These are phyloP conservation scores for Salinomyces thailandicus DNA, from an alignment of 2,329 filamentous ascomycete genomes.

Conservation along the genomic window DNA sequence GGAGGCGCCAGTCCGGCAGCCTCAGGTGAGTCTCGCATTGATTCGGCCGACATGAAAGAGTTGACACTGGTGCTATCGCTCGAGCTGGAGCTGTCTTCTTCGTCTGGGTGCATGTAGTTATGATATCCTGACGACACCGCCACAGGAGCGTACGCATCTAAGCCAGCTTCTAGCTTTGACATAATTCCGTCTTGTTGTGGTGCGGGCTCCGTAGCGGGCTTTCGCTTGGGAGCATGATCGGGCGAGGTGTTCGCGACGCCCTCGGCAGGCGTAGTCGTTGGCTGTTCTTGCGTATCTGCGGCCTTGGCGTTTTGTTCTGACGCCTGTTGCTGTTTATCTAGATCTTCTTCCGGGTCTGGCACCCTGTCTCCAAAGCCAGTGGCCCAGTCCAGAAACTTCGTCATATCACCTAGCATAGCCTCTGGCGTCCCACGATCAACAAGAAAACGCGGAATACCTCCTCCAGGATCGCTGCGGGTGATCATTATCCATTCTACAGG, in stretches of 20 bases:
- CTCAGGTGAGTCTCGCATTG: slow-evolving; percentile 21
- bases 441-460: slow-evolving; percentile 79
- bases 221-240: background rate
- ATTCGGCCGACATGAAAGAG: slow-evolving; percentile 35
- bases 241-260: background rate
- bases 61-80: slow-evolving; percentile 9
- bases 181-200: slow-evolving; percentile 18
- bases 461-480: slow-evolving; percentile 77
- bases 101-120: slow-evolving; percentile 9
- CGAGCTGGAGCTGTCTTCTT: slow-evolving; percentile 4
- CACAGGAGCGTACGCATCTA: slow-evolving; percentile 27
- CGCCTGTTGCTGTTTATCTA: slow-evolving; percentile 14
- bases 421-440: slow-evolving; percentile 80
- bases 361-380: slow-evolving; percentile 41
- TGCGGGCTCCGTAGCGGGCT: slow-evolving; percentile 1
- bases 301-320: slow-evolving; percentile 3
- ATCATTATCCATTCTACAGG: slow-evolving; percentile 90
- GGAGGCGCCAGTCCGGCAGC: background rate
- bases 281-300: background rate
- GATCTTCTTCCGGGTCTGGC: slow-evolving; percentile 26
- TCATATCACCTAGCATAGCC: slow-evolving; percentile 67
- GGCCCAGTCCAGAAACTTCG: slow-evolving; percentile 75
- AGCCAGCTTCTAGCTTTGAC: slow-evolving; percentile 20
- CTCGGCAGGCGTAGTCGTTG: background rate
- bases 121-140: slow-evolving; percentile 20